Base-by-base conservation (phyloP, 345 rosid species). In the Lagerstroemia speciosa region DNA sequence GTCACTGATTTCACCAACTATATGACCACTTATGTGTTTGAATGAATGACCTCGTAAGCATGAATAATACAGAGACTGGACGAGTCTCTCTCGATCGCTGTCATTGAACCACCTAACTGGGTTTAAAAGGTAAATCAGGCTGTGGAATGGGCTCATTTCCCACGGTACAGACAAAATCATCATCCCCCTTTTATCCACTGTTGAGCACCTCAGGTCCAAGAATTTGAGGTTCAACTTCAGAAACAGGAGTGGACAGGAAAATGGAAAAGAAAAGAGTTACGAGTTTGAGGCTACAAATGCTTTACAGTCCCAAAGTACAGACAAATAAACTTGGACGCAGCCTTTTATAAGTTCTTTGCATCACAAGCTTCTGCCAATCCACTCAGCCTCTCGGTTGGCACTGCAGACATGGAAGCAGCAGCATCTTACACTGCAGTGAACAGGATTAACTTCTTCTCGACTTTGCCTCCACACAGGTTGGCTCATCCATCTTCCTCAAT, bases 371-470 rank as follows among this genome's bases (percentile, higher is more conserved):
- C 3, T 0, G 34, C 53, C 5, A 31, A 5, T 26, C 32, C 53
- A 32, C 63, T 50, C 20, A 38, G 15, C 62, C 22, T 9, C n/a
- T 11, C 61, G 30, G 46, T 46, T 32, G 20, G 29, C 68, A 12
- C 31, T 26, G 33, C 32, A 58, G 77, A 75, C 76, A 65, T 73
- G 77, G 78, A 69, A 55, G 57, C 71, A 27, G 40, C 74, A 38
- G 38, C 73, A 46, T 30, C 79, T n/a, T 67, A 19, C 63, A 27
- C 79, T 37, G 29, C 72, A 37, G 79, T 81, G 80, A 77, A 69
- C 46, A 66, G 74, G 63, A 30, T 75, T 26, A 77, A 74, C 71
- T 68, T 81, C 78, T 72, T 52, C 55, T 73, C 78, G 37, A 72
- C 61, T 64, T 73, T 74, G 64, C 9, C 74, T 67, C 70, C 70